Evolutionary conservation across 805 yeast species (phyloP).

Genomic region (Spathaspora sp.): DNA sequence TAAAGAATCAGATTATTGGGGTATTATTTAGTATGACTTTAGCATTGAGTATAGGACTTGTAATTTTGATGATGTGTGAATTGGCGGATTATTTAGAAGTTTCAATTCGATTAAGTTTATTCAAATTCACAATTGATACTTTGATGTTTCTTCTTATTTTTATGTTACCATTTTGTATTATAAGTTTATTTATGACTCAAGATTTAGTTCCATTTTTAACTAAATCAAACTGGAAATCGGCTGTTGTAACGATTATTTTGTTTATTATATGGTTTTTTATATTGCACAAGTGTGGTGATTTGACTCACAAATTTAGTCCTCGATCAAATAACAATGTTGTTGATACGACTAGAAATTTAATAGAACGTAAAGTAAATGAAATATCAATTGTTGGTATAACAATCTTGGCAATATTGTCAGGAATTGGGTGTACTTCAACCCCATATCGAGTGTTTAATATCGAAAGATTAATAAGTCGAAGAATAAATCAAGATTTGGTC

Average conservation of each 20-base stretch:
- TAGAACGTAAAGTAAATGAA: conserved; percentile 44
- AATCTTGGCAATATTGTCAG: conserved; percentile 48
- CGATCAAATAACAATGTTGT: conserved; percentile 10
- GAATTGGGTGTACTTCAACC: conserved; percentile 49
- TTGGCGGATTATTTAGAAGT: conserved; percentile 20
- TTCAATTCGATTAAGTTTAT: conserved; percentile 25
- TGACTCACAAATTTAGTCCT: conserved; percentile 23
- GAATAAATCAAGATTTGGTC: not conserved
- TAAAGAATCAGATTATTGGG: conserved; percentile 17
- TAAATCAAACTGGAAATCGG: conserved; percentile 7
- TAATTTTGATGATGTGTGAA: conserved; percentile 35
- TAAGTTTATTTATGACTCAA: conserved; percentile 27
- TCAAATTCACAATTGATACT: conserved; percentile 35
- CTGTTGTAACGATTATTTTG: conserved; percentile 8
- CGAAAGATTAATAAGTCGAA: conserved; percentile 4
- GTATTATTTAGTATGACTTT: conserved; percentile 25
- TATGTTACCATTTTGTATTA: conserved; percentile 40
- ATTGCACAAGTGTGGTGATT: conserved; percentile 30
- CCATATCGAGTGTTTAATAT: conserved; percentile 26
- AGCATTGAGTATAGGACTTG: conserved; percentile 28
- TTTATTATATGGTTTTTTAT: conserved; percentile 30
- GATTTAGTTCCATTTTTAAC: conserved; percentile 16
- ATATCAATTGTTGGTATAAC: conserved; percentile 47
- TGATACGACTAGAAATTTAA: conserved; percentile 5
- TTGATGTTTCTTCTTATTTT: conserved; percentile 38